Conservation (phyloP, 371 early-diverging fungal species). For the Mortierella polycephala region DNA sequence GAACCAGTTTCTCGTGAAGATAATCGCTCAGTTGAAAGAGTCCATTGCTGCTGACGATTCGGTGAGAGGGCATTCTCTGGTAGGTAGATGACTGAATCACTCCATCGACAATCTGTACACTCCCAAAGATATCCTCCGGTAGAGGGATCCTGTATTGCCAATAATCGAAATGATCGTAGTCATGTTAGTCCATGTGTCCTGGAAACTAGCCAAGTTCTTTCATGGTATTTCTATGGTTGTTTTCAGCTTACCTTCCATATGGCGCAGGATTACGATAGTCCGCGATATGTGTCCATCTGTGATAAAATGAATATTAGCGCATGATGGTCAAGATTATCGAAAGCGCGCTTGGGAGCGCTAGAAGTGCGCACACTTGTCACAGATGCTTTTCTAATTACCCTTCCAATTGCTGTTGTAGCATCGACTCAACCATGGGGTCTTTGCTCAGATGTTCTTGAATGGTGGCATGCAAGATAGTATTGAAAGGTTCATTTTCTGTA, state of each 20-base stretch:
- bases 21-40: conserved; percentile 72
- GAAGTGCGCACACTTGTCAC: not conserved
- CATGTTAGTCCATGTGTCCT: too few species aligned
- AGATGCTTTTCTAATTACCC: conserved; percentile 19
- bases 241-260: conserved; percentile 44
- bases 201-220: too few species aligned
- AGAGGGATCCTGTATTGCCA: conserved; percentile 62
- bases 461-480: conserved; percentile 21
- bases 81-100: conserved; percentile 66
- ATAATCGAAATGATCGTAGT: not conserved
- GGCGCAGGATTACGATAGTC: conserved; percentile 54
- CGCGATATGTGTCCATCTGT: conserved; percentile 48
- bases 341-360: too few species aligned
- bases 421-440: conserved; percentile 33
- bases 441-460: conserved; percentile 31
- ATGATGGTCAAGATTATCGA: too few species aligned
- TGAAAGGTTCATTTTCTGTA: conserved; percentile 49
- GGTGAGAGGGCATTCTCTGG: conserved; percentile 84
- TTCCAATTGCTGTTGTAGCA: conserved; percentile 49
- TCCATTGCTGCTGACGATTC: conserved; percentile 76
- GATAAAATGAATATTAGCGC: not conserved
- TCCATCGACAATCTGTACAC: conserved; percentile 68
- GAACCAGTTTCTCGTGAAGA: conserved; percentile 33
- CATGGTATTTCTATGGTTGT: not conserved
- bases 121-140: conserved; percentile 88